phyloP scores from a whole-genome alignment of 345 rosid species.

The Salix brachista region DNA sequence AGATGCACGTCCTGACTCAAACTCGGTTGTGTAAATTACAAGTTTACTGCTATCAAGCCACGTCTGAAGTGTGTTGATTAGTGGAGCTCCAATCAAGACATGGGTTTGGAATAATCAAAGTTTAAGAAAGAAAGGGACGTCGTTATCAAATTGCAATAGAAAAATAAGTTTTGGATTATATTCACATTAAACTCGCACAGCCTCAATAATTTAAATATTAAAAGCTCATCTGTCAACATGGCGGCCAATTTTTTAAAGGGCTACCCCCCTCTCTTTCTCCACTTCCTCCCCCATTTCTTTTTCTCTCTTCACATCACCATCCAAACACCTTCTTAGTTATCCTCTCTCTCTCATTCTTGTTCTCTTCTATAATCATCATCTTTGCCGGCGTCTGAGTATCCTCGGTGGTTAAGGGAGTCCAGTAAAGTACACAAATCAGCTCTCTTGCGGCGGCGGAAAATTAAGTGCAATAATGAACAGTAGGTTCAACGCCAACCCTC shows the following conservation, averaged over 20 bases:
- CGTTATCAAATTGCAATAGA: constrained; percentile 21
- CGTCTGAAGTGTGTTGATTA: constrained; percentile 2
- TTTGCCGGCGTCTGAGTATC: not conserved
- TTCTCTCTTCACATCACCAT: constrained; percentile 20
- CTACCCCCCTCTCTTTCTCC: constrained; percentile 18
- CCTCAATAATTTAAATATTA: constrained; percentile 32
- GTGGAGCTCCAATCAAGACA: constrained; percentile 11
- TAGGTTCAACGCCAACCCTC: constrained; percentile 26
- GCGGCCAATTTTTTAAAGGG: constrained; percentile 35
- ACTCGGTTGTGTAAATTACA: no score
- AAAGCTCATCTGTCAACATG: constrained; percentile 44
- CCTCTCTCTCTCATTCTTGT: constrained; percentile 14
- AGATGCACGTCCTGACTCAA: fast-evolving
- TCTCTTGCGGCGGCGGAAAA: not conserved
- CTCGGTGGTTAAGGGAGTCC: not conserved
- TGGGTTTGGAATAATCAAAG: constrained; percentile 11
- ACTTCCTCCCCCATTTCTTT: constrained; percentile 31
- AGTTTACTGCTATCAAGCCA: no score
- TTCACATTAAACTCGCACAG: constrained; percentile 55
- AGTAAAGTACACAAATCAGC: not conserved
- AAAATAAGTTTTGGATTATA: constrained; percentile 18
- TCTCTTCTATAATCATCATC: constrained; percentile 7
- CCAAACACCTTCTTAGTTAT: constrained; percentile 27
- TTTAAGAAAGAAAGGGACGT: not conserved
- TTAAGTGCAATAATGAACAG: constrained; percentile 28